A percentile compares a stretch with the other conserved stretches of the same genome.
These are phyloP conservation scores for Thermothelomyces thermophilus DNA, from an alignment of 2,329 filamentous ascomycete genomes.

Conservation along the genomic window DNA sequence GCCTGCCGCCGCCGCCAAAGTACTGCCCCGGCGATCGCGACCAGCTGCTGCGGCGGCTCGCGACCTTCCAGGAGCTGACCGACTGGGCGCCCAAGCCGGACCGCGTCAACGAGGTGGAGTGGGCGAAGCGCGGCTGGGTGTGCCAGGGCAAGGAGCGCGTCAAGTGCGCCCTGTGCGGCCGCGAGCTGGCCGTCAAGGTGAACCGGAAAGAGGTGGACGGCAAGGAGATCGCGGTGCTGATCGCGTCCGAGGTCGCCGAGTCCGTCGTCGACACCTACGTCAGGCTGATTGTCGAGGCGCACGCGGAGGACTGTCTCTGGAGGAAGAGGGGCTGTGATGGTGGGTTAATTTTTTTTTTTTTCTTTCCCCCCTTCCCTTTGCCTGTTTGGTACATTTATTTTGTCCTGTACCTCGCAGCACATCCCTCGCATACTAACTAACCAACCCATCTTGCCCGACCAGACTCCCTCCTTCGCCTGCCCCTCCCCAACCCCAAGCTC, in stretches of 20 bases:
- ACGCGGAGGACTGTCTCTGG: constrained; percentile 82
- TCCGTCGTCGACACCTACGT: constrained; percentile 73
- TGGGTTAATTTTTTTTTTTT: constrained; percentile 31
- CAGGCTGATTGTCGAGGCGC: constrained; percentile 64
- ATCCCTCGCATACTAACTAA: constrained; percentile 9
- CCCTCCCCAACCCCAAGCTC: constrained; percentile 54
- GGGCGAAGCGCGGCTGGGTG: constrained; percentile 89
- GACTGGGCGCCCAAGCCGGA: constrained; percentile 92
- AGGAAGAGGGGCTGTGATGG: constrained; percentile 79
- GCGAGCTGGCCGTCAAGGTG: constrained; percentile 76
- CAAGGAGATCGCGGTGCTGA: constrained; percentile 45
- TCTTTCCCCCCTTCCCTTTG: background rate
- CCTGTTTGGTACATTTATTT: too few species aligned
- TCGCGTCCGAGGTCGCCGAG: constrained; percentile 51
- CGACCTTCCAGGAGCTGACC: constrained; percentile 84
- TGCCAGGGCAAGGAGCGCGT: constrained; percentile 80
- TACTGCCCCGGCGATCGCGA: constrained; percentile 84
- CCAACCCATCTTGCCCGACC: constrained; percentile 23
- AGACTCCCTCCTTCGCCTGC: constrained; percentile 56
- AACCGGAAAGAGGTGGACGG: constrained; percentile 53
- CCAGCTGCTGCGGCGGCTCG: constrained; percentile 72
- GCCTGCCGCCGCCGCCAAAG: constrained; percentile 45
- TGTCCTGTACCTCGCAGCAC: too few species aligned
- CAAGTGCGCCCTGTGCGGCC: constrained; percentile 76
- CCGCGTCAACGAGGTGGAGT: constrained; percentile 79